Base-by-base conservation (phyloP, 441 rosid species). In the Capsella rubella region DNA sequence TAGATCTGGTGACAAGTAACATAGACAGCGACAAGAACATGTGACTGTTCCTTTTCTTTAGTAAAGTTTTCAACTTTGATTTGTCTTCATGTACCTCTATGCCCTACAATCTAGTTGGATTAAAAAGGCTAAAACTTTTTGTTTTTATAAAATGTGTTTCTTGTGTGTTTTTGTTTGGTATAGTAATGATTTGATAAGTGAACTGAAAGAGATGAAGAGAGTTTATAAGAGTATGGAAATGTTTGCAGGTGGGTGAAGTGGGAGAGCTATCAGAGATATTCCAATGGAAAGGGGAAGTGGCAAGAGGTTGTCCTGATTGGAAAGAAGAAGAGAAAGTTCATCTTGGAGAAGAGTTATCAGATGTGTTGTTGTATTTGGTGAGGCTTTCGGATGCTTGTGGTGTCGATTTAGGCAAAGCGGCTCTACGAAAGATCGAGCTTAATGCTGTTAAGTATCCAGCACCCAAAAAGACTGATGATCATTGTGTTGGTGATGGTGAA, bases 231-330 rank as follows among this genome's bases (percentile, higher is more conserved):
- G 39, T 43, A 28, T 62, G 37, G 52, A 62, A 62, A 43, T 62
- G 67, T 2, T 21, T 61, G 39, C 59, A 93, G 98, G 97, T 93
- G 61, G 96, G 96, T 16, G 98, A 93, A 82, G 91, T 93, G 16
- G 97, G 98, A 62, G 97, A 93, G 65, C 68, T 93, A 13, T 91
- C 97, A 13, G 92, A 89, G 90, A 93, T 93, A 86, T 93, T 93
- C 68, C 98, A 93, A 51, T 93, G 98, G 98, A 93, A 83, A 83
- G 98, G 97, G 34, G 98, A 93, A 85, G 98, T 93, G 1, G 86
- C 92, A 11, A 87, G 75, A 76, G 97, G 98, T 32, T 80, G 90
- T 55, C 90, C 96, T 6, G 97, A 79, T 51, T 93, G 94, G 94
- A 77, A 86, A 82, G 96, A 93, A 65, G 94, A 91, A 34, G 97